Percentiles rank a stretch among this genome's conserved stretches.
Conservation (phyloP, 2,329 filamentous ascomycete species). For the Hirsutella rhossiliensis region DNA sequence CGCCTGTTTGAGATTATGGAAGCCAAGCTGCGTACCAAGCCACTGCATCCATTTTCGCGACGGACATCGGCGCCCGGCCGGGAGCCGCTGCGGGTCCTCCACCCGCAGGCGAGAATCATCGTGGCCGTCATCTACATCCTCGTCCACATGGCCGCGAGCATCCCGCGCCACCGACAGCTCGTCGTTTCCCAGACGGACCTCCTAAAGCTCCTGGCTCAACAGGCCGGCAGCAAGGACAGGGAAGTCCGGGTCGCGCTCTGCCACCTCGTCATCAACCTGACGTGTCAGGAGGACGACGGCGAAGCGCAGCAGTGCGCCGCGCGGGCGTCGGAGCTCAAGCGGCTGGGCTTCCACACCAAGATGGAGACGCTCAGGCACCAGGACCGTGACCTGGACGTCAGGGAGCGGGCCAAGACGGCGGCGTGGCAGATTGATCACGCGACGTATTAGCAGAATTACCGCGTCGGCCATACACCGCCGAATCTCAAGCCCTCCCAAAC, state of each 20-base stretch:
- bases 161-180: constrained; percentile 64
- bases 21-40: constrained; percentile 58
- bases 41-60: constrained; percentile 39
- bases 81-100: constrained; percentile 38
- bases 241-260: constrained; percentile 69
- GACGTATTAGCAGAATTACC: constrained; percentile 9
- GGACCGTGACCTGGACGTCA: constrained; percentile 70
- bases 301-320: constrained; percentile 55
- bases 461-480: neutral
- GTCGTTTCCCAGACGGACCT: constrained; percentile 67
- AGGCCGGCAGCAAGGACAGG: constrained; percentile 61
- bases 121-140: constrained; percentile 70
- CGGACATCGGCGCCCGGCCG: constrained; percentile 19
- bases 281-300: constrained; percentile 63
- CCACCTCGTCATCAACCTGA: constrained; percentile 77
- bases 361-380: constrained; percentile 47
- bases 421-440: constrained; percentile 54
- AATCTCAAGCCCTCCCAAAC: too few species aligned
- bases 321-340: constrained; percentile 56
- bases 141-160: constrained; percentile 77
- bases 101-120: constrained; percentile 58
- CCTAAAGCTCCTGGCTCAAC: constrained; percentile 57
- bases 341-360: constrained; percentile 57
- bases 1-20: constrained; percentile 71
- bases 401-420: constrained; percentile 73